These are phyloP conservation scores for Lactarius vividus DNA, from an alignment of 768 basidiomycete genomes.

Conservation along the genomic window DNA sequence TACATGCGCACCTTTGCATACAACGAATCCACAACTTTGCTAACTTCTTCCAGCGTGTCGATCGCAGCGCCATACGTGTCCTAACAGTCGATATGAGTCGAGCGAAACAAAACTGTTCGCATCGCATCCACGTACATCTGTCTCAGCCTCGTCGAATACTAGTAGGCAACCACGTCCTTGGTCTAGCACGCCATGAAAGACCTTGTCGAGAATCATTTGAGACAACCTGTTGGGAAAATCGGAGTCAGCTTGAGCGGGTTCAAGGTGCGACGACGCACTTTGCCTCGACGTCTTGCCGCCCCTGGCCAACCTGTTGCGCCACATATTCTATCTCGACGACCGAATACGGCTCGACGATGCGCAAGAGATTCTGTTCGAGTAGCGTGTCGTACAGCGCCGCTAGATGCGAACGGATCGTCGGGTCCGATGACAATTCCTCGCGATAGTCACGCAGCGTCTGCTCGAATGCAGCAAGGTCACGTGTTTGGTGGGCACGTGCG, in stretches of 20 bases:
- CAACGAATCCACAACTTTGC: constrained; percentile 90
- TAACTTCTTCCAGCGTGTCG: constrained; percentile 83
- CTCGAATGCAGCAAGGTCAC: constrained; percentile 89
- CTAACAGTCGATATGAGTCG: constrained; percentile 40
- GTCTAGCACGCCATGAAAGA: constrained; percentile 93
- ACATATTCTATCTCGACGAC: constrained; percentile 89
- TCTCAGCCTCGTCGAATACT: constrained; percentile 84
- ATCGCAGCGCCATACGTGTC: constrained; percentile 87
- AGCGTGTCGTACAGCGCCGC: constrained; percentile 93
- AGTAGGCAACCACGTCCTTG: constrained; percentile 90
- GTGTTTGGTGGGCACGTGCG: constrained; percentile 88
- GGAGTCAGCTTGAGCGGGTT: not conserved
- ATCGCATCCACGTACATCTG: constrained; percentile 60
- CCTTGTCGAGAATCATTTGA: constrained; percentile 97
- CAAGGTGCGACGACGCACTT: constrained; percentile 57
- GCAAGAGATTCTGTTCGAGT: constrained; percentile 90
- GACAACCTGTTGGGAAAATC: constrained; percentile 58
- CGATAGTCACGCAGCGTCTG: constrained; percentile 82
- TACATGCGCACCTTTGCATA: constrained; percentile 68
- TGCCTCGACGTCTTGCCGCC: constrained; percentile 81
- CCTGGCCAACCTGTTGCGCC: constrained; percentile 82
- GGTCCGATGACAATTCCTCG: constrained; percentile 90
- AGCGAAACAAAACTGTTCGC: constrained; percentile 9
- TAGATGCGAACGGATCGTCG: constrained; percentile 93
- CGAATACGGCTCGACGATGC: constrained; percentile 95